Evolutionary conservation across 257 asterid species (phyloP).

Genomic region (Eucommia ulmoides): DNA sequence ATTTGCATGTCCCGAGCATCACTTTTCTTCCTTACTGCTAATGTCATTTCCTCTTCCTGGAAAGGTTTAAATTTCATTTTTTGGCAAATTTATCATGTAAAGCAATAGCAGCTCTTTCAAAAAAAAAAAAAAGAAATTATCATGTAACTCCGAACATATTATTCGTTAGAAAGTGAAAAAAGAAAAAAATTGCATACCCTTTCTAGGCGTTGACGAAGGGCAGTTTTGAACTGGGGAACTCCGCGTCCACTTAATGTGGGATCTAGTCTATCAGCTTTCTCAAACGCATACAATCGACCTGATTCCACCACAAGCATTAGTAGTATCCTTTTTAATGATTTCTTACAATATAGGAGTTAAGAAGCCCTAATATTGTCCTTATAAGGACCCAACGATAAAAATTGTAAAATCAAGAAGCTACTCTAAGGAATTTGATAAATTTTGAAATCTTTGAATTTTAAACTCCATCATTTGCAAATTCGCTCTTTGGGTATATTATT

Average conservation of each 20-base stretch:
- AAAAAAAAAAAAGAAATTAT: slow-evolving; percentile 1
- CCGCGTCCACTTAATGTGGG: slow-evolving; percentile 98
- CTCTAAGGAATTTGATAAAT: neutral
- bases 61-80: slow-evolving; percentile 10
- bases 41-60: slow-evolving; percentile 96
- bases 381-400: too few relatives aligned
- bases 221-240: slow-evolving; percentile 96
- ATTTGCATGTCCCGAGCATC: slow-evolving; percentile 99
- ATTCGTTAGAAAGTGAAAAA: neutral
- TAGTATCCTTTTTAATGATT: neutral
- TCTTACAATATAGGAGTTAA: too few relatives aligned
- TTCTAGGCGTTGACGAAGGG: slow-evolving; percentile 96
- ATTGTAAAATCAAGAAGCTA: too few relatives aligned
- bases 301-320: slow-evolving; percentile 17
- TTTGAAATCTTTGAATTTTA: neutral
- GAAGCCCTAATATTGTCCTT: too few relatives aligned
- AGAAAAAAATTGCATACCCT: slow-evolving; percentile 27
- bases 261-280: slow-evolving; percentile 91
- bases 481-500: too few relatives aligned
- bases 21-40: slow-evolving; percentile 94
- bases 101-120: too few relatives aligned
- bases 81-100: neutral
- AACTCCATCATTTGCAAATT: neutral
- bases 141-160: neutral
- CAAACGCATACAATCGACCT: slow-evolving; percentile 98